Conservation (phyloP, 2,329 filamentous ascomycete genomes). For the Kalmusia sp. region DNA sequence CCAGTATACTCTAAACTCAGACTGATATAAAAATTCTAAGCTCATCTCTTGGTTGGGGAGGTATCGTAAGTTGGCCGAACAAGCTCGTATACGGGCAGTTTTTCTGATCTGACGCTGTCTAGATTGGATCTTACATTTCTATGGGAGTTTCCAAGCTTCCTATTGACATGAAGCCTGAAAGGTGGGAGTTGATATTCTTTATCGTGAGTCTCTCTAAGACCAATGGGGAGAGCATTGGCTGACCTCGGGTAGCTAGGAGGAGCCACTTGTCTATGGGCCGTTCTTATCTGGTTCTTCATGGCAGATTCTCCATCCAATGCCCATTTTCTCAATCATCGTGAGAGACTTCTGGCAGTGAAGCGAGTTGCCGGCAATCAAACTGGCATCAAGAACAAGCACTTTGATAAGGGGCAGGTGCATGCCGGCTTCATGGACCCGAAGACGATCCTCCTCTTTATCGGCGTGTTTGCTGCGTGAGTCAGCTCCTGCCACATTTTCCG, state of each 20-base stretch:
- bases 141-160: constrained; percentile 35
- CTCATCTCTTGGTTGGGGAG: constrained; percentile 37
- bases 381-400: constrained; percentile 45
- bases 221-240: too few relatives aligned
- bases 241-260: constrained; percentile 29
- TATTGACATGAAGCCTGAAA: constrained; percentile 25
- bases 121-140: constrained; percentile 41
- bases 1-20: too few relatives aligned
- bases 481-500: too few relatives aligned
- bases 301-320: constrained; percentile 44
- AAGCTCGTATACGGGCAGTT: too few relatives aligned
- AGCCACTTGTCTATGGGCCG: constrained; percentile 41
- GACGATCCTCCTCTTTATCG: constrained; percentile 31
- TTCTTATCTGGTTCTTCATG: constrained; percentile 38
- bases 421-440: constrained; percentile 41
- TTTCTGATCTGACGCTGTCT: too few relatives aligned
- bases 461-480: constrained; percentile 27
- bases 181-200: constrained; percentile 46
- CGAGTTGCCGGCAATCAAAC: constrained; percentile 42
- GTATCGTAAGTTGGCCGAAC: constrained; percentile 29
- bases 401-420: constrained; percentile 35
- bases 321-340: constrained; percentile 35
- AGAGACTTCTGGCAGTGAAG: constrained; percentile 39
- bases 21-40: too few relatives aligned
- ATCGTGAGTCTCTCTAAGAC: constrained; percentile 14